Evolutionary conservation across 805 yeast genomes (phyloP), one percentile per base, ranked within the genome.

Genomic region (Brettanomyces anomalus): DNA sequence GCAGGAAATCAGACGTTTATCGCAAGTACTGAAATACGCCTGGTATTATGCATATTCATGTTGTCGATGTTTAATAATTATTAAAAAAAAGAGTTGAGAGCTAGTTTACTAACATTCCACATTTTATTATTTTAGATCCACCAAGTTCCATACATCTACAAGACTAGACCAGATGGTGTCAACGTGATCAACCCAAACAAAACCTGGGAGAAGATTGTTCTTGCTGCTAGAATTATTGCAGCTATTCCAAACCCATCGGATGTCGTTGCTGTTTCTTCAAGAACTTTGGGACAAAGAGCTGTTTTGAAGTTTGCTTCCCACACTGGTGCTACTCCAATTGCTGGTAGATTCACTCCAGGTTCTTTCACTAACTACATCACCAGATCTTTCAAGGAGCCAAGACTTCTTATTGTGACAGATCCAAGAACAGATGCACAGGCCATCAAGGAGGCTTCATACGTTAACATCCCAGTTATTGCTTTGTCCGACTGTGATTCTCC

Each of bases 321-420:
- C 89, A 89, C 97, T 64, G 97, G 97, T 74, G 96, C 98, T 61
- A 90, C 97, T 61, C 89, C 99, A 70, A 90, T 93, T 77, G 99
- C 98, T 64, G 99, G 99, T 77, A 88, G 99, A 80, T 93, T 93
- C 85, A 93, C 98, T 65, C 99, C 99, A 76, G 99, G 99, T 86
- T 82, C 85, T 79, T 93, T 93, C 93, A 93, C 99, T 71, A 93
- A 93, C 81, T 93, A 93, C 80, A 93, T 90, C 80, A 93, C 98
- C 75, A 90, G 97, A 77, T 87, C 97, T 62, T 93, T 93, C 96
- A 93, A 90, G 79, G 99, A 93, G 81, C 99, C 99, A 81, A 87
- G 99, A 79, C 83, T 93, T 70, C 88, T 93, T 71, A 78, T 93
- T 64, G 98, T 93, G 67, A 90, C 97, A 66, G 98, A 93, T 78